Evolutionary conservation across 805 yeast species (phyloP).

Genomic region (Pichia eremophila): DNA sequence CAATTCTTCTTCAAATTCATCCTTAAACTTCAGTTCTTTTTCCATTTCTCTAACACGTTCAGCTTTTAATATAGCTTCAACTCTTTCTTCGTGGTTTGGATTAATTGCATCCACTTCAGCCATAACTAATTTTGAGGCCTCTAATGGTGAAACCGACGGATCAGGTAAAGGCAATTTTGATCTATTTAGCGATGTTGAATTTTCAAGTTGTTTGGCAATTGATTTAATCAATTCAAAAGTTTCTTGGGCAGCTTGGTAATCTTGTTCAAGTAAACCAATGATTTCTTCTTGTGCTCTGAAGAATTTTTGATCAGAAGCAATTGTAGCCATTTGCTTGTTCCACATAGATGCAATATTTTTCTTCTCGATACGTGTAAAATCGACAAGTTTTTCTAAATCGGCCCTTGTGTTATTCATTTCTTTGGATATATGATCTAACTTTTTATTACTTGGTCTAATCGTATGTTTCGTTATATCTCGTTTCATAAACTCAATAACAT

Average conservation of each 20-base stretch:
- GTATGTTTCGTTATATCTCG: slow-evolving; percentile 91
- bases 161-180: slow-evolving; percentile 31
- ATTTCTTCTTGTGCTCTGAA: slow-evolving; percentile 84
- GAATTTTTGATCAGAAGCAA: slow-evolving; percentile 90
- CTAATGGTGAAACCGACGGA: slow-evolving; percentile 54
- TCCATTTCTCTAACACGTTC: slow-evolving; percentile 73
- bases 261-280: slow-evolving; percentile 69
- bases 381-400: slow-evolving; percentile 44
- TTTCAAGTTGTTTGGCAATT: slow-evolving; percentile 70
- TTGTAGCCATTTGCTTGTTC: slow-evolving; percentile 84
- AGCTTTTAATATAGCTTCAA: slow-evolving; percentile 84
- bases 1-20: slow-evolving; percentile 76
- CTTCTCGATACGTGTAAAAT: slow-evolving; percentile 59
- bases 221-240: slow-evolving; percentile 75
- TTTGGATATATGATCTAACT: slow-evolving; percentile 52
- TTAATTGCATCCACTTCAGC: slow-evolving; percentile 67
- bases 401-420: slow-evolving; percentile 53
- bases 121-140: slow-evolving; percentile 67
- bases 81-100: slow-evolving; percentile 78
- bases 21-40: slow-evolving; percentile 42
- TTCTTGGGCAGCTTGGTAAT: slow-evolving; percentile 68
- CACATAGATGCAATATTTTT: slow-evolving; percentile 85
- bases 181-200: slow-evolving; percentile 35
- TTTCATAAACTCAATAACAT: slow-evolving; percentile 77
- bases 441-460: slow-evolving; percentile 68